These are phyloP conservation scores for Monsonia emarginata DNA, from an alignment of 441 rosid species.

Conservation along the genomic window DNA sequence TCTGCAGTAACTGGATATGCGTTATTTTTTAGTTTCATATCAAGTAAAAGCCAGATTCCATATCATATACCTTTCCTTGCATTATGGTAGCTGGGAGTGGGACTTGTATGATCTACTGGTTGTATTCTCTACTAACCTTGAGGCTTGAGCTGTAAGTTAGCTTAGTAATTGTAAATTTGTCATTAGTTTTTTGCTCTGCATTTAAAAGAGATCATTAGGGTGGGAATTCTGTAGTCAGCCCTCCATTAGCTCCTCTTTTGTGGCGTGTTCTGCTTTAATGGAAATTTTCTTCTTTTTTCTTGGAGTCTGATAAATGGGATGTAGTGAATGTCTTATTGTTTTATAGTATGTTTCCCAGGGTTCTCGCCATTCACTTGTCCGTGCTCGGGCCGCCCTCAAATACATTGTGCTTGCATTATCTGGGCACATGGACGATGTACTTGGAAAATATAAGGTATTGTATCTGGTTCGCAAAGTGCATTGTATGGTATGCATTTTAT, in stretches of 20 bases:
- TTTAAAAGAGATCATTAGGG: too few relatives aligned
- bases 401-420: conserved; percentile 69
- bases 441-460: conserved; percentile 72
- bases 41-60: neutral
- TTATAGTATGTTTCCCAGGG: conserved; percentile 33
- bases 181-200: neutral
- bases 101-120: neutral
- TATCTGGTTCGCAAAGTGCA: conserved; percentile 9
- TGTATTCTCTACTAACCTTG: neutral
- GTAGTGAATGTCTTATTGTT: conserved; percentile 17
- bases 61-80: neutral
- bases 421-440: conserved; percentile 73
- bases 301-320: conserved; percentile 1
- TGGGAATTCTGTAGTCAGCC: too few relatives aligned
- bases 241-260: neutral
- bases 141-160: neutral
- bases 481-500: neutral
- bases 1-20: neutral
- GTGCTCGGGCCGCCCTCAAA: conserved; percentile 68
- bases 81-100: neutral
- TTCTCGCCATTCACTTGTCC: conserved; percentile 36
- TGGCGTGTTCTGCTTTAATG: neutral
- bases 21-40: neutral
- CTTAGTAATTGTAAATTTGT: neutral
- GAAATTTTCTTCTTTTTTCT: neutral